Base-by-base conservation (phyloP, 169 alveolate species). In the Plasmodium reichenowi region DNA sequence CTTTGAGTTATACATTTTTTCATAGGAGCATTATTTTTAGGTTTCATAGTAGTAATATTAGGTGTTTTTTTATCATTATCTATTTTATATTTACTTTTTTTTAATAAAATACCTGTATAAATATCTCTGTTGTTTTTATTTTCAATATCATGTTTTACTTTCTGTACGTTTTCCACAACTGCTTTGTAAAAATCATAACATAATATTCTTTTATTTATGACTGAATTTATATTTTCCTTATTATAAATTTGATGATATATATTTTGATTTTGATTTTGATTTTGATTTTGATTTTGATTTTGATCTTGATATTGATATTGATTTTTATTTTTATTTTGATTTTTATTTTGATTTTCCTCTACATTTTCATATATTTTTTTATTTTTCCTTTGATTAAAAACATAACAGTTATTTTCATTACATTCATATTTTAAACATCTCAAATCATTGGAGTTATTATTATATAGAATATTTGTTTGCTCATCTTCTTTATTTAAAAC, bases 51-150 rank as follows among this genome's bases (percentile, higher is more conserved):
- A 15, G 38, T 48, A 20, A 60, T 5, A 64, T 66, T 74, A 1
- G 22, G 8, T 9, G 12, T 13, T 17, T 68, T 56, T 32, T 26
- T 17, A 38, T 38, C 48, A 4, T 47, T 45, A 20, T 78, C 89
- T 17, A 78, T 78, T 68, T 78, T 78, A 26, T 78, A 78, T 71
- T 71, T 67, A 52, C 54, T 78, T 67, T 54, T 75, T 70, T 78
- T 78, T 43, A 78, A 38, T 43, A 67, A 58, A 26, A 78, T 78
- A 32, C 89, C 89, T n/a, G 89, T 78, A 60, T 78, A 66, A 17
- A 64, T 56, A 12, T 78, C 89, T 43, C 89, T 64, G 62, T 78
- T 78, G 32, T 58, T 43, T 45, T 15, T 78, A 45, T 66, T 78
- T 38, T 78, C 89, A 20, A 78, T 64, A 13, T 50, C 60, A 12